A percentile compares a stretch with the other conserved stretches of the same genome.
phyloP scores from a whole-genome alignment of 768 basidiomycete species.

The Coprinellus aureogranulatus region DNA sequence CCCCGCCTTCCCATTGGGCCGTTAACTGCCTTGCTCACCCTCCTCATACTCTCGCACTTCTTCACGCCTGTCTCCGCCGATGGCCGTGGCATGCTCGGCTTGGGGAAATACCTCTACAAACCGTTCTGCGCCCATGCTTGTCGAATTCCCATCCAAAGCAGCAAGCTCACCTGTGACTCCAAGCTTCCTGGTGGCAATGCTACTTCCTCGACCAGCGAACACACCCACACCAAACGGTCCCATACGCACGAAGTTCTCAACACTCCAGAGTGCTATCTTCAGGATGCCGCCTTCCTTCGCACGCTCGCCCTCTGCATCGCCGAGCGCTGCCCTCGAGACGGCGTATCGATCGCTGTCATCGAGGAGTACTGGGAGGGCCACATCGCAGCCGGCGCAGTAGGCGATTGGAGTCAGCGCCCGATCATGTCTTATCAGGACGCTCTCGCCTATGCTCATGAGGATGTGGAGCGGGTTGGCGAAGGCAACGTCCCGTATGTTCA shows the following conservation, averaged over 20 bases:
- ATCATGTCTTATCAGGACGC: slow-evolving; percentile 9
- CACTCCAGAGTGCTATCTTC: slow-evolving; percentile 7
- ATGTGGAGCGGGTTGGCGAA: neutral
- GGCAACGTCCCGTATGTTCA: slow-evolving; percentile 2
- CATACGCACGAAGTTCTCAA: slow-evolving; percentile 2
- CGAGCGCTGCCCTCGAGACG: slow-evolving; percentile 1
- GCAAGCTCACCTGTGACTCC: no score
- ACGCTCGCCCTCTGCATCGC: slow-evolving; percentile 10
- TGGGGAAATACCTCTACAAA: no score
- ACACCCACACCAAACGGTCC: neutral
- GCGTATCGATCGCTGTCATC: neutral
- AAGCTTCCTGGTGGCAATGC: no score
- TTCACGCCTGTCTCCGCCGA: no score
- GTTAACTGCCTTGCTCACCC: no score
- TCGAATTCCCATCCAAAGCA: no score
- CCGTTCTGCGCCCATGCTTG: no score
- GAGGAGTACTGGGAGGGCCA: slow-evolving; percentile 11
- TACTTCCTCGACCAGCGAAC: no score
- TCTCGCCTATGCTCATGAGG: slow-evolving; percentile 2
- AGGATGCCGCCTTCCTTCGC: slow-evolving; percentile 10
- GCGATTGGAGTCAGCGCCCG: slow-evolving; percentile 4
- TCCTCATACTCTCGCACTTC: no score
- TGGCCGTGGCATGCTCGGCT: no score
- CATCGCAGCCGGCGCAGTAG: slow-evolving; percentile 6
- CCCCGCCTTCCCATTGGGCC: no score